These are phyloP conservation scores for Curvularia sp. DNA, from an alignment of 2,329 filamentous ascomycete species.

Conservation along the genomic window DNA sequence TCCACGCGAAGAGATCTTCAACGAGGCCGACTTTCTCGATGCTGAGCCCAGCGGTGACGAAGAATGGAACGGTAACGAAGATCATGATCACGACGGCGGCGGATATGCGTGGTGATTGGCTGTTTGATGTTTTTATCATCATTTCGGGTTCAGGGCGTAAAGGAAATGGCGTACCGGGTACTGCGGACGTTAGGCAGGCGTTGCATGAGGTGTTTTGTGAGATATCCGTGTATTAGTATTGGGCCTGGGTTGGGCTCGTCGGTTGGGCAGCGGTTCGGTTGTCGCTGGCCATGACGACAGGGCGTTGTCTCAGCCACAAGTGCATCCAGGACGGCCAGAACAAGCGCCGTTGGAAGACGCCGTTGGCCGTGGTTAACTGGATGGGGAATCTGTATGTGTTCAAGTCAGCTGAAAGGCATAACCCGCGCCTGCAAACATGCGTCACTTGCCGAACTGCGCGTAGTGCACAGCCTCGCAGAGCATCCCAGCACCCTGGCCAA, in stretches of 20 bases:
- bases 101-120: conserved; percentile 39
- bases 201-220: conserved; percentile 17
- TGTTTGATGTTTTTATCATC: not conserved
- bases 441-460: conserved; percentile 16
- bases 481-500: conserved; percentile 16
- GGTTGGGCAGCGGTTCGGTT: conserved; percentile 28
- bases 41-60: conserved; percentile 65
- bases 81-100: conserved; percentile 54
- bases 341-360: not conserved
- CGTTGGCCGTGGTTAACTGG: conserved; percentile 9
- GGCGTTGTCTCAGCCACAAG: conserved; percentile 14
- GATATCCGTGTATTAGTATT: conserved; percentile 26
- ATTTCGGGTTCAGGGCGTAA: not conserved
- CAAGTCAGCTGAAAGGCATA: conserved; percentile 20
- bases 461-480: conserved; percentile 22
- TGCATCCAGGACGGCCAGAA: conserved; percentile 3
- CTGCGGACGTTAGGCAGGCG: conserved; percentile 29
- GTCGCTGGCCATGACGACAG: not conserved
- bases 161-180: not conserved
- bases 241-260: conserved; percentile 25
- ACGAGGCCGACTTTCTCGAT: conserved; percentile 75
- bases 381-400: conserved; percentile 7
- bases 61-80: conserved; percentile 65
- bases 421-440: conserved; percentile 18
- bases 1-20: conserved; percentile 70